phyloP scores from a whole-genome alignment of 108 stramenopile species.

The Conticribra weissflogii region DNA sequence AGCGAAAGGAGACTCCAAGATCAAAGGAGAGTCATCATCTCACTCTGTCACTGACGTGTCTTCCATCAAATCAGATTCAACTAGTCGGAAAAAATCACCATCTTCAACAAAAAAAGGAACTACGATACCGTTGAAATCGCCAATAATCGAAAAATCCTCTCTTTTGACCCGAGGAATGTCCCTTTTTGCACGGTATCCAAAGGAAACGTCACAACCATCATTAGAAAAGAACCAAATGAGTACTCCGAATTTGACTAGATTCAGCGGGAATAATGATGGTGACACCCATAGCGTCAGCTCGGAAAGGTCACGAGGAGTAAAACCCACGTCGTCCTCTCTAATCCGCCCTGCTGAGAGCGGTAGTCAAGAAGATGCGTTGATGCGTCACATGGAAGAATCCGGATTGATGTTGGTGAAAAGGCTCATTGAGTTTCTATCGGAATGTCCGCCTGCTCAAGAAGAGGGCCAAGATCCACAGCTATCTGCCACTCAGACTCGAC shows the following conservation, averaged over 20 bases:
- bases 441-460: constrained; percentile 43
- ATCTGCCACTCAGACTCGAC: neutral
- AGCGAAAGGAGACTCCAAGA: too few relatives aligned
- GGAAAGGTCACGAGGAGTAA: constrained; percentile 30
- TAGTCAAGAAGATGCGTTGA: constrained; percentile 21
- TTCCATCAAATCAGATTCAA: neutral
- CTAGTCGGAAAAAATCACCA: neutral
- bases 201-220: neutral
- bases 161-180: constrained; percentile 25
- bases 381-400: constrained; percentile 39
- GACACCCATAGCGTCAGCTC: constrained; percentile 42
- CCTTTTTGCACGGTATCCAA: constrained; percentile 11
- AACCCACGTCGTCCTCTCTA: constrained; percentile 11
- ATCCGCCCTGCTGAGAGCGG: neutral
- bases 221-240: neutral
- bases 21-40: neutral
- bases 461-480: constrained; percentile 9
- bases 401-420: constrained; percentile 43
- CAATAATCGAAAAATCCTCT: constrained; percentile 15
- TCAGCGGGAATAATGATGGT: constrained; percentile 12
- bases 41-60: neutral
- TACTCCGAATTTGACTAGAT: neutral
- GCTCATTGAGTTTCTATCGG: constrained; percentile 49
- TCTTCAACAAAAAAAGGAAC: neutral
- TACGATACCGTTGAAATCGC: constrained; percentile 12